Base-by-base conservation (phyloP, 2,329 filamentous ascomycete species). In the Scopulariopsis brevicaulis region DNA sequence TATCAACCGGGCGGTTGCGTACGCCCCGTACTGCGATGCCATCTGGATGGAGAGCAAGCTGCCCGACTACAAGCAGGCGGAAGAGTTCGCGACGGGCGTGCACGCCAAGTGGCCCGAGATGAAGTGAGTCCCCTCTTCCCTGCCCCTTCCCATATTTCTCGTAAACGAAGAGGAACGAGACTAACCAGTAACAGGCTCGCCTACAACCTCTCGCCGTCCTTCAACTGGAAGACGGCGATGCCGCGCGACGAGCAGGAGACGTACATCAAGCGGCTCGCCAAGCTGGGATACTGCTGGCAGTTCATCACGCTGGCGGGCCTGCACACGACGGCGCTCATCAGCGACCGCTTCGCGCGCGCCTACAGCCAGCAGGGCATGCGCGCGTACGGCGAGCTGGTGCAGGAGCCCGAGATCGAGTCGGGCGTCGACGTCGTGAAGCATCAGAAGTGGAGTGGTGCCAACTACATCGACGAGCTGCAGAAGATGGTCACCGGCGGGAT, bases 31-130 rank as follows among this genome's bases (percentile, higher is more conserved):
- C 75, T 88, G 87, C 62, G 93, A 97, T 68, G 85, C 95, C 71
- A 96, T 99, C 73, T 99, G 94, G 94, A 99, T 99, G 94, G 94
- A 99, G 82, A 93, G 87, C 77, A 96, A 96, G 77, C 79, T 96
- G 64, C 94, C 94, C 53, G 93, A 97, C 71, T 97, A 80, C 71
- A 80, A 80, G 55, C 94, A 97, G 77, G 94, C 94, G 25, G 83
- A 90, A 77, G 88, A 96, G 69, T 99, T 99, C 66, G 92, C 94
- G 35, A 81, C 89, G 51, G 93, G 94, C 55, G 93, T 99, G 48
- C 94, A 97, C 73, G 88, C 90, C 59, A 90, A 91, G 11, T 96
- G 88, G 84, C 94, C 94, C 0, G 89, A 99, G 76, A 90, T 96
- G 74, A 99, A 99, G 89, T 93, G 73, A 74, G 85, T 77, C 32